These are phyloP conservation scores for Heliophila coronopifolia DNA, from an alignment of 441 rosid species.

Conservation along the genomic window DNA sequence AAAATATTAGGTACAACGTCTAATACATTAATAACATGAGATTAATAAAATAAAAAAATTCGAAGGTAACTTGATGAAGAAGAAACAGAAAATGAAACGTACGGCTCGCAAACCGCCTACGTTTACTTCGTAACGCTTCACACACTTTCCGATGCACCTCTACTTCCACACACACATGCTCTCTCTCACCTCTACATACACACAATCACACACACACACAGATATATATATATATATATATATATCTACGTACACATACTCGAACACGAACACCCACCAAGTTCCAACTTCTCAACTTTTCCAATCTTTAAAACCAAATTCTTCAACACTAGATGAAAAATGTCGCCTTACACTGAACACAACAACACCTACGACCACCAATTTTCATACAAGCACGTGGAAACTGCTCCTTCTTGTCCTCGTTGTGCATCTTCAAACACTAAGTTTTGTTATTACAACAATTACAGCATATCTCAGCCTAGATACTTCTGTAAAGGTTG, in stretches of 20 bases:
- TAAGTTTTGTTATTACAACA: constrained; percentile 87
- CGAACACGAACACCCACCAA: constrained; percentile 10
- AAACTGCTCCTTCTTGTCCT: constrained; percentile 61
- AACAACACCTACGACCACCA: constrained; percentile 26
- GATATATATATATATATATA: not conserved
- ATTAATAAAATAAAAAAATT: not conserved
- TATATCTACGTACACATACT: constrained; percentile 16
- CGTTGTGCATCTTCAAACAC: constrained; percentile 83
- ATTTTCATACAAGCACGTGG: constrained; percentile 36
- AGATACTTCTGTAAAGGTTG: constrained; percentile 90
- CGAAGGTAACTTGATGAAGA: constrained; percentile 29
- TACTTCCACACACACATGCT: constrained; percentile 34
- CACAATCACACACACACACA: not conserved
- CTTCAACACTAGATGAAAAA: not conserved
- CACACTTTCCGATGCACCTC: constrained; percentile 28
- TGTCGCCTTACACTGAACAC: constrained; percentile 24
- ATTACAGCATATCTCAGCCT: constrained; percentile 88
- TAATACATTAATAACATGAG: too few species aligned
- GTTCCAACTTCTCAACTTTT: constrained; percentile 5
- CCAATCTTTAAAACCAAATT: constrained; percentile 7
- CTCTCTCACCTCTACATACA: constrained; percentile 14
- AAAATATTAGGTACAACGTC: too few species aligned
- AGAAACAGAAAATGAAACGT: constrained; percentile 27
- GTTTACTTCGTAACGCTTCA: constrained; percentile 16
- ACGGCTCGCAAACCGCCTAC: constrained; percentile 35